Evolutionary conservation across 208 protist genomes (phyloP).

Genomic region (Acanthamoeba healyi): DNA sequence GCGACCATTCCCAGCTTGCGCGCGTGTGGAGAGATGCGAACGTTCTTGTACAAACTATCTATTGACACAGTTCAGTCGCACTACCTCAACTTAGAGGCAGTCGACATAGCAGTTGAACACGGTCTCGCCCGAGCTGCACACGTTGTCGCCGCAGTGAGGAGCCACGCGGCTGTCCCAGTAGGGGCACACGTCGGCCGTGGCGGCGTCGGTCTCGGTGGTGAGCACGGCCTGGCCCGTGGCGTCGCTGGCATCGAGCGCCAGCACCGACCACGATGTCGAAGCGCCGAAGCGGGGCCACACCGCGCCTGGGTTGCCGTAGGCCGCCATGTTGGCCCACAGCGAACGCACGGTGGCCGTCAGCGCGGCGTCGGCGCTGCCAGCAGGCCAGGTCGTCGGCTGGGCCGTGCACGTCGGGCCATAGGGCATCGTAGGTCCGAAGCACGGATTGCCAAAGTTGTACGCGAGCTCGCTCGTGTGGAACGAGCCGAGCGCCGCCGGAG

Average conservation of each 20-base stretch:
- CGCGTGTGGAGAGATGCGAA: too few species aligned
- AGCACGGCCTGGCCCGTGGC: constrained; percentile 2
- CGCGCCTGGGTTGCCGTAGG: constrained; percentile 1
- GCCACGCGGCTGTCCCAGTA: constrained; percentile 29
- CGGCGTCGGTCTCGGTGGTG: constrained; percentile 17
- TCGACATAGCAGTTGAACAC: constrained; percentile 22
- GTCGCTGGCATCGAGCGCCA: background rate
- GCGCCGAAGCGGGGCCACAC: background rate
- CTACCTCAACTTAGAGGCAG: constrained; percentile 6
- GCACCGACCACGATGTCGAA: background rate
- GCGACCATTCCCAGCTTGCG: too few species aligned
- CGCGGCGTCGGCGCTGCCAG: background rate
- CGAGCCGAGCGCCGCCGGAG: background rate
- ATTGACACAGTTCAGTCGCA: too few species aligned
- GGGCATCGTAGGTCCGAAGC: background rate
- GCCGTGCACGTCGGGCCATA: background rate
- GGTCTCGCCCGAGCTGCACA: constrained; percentile 12
- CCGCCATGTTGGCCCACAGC: background rate
- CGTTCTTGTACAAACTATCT: too few species aligned
- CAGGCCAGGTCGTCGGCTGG: constrained; percentile 12
- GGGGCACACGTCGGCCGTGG: background rate
- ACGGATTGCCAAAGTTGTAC: constrained; percentile 47
- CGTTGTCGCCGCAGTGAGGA: background rate
- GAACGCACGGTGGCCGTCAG: constrained; percentile 1
- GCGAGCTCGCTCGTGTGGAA: constrained; percentile 44